phyloP scores from a whole-genome alignment of 345 rosid genomes.

The Populus simonii region DNA sequence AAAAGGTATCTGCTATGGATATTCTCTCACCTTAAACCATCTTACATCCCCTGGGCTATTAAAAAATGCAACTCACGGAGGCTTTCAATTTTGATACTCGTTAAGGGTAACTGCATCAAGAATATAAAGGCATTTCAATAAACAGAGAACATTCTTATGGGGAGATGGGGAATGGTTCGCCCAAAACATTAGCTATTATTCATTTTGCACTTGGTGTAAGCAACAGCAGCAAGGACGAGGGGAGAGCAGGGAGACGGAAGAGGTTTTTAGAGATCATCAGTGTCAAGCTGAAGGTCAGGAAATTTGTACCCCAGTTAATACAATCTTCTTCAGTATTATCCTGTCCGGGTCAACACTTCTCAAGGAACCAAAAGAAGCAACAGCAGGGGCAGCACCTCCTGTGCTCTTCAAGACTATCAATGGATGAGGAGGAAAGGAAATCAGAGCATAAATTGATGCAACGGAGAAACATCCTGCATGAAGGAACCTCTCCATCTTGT shows the following conservation, averaged over 20 bases:
- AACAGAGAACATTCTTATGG: neutral
- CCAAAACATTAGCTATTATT: neutral
- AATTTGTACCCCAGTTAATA: conserved; percentile 76
- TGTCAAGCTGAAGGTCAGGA: neutral
- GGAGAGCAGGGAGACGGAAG: neutral
- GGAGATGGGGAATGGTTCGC: neutral
- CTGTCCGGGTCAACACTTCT: conserved; percentile 77
- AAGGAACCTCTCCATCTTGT: conserved; percentile 96
- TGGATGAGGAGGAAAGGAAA: conserved; percentile 82
- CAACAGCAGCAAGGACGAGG: neutral
- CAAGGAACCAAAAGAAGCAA: conserved; percentile 91
- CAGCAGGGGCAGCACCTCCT: conserved; percentile 45
- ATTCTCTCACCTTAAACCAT: conserved; percentile 80
- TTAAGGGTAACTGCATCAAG: conserved; percentile 77
- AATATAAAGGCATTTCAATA: neutral
- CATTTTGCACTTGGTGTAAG: neutral
- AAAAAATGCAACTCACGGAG: conserved; percentile 82
- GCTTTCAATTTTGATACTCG: conserved; percentile 85
- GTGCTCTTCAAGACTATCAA: conserved; percentile 65
- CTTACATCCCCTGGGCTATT: conserved; percentile 87
- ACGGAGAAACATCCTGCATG: conserved; percentile 72
- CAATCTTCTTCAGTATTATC: conserved; percentile 77
- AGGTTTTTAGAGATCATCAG: neutral
- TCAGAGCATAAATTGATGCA: conserved; percentile 86
- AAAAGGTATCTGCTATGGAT: neutral